Base-by-base conservation (phyloP, 169 alveolate species). In the Plasmodium berghei region DNA sequence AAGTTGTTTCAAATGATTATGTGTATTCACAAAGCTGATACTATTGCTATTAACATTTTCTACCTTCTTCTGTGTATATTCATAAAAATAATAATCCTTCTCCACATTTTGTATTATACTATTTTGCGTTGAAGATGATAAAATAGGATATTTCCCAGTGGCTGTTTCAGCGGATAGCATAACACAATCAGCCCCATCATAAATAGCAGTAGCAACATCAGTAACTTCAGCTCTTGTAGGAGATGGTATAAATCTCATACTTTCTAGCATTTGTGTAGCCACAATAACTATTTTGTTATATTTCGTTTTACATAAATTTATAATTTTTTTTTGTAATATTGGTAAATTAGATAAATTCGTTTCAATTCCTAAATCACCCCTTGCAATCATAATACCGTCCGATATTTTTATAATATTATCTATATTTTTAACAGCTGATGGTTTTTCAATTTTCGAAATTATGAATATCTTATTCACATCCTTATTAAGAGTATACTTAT, bases 201-300 rank as follows among this genome's bases (percentile, higher is more conserved):
- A 88, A 14, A 98, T 96, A 0, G 99, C 99, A 74, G 97, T 97
- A 73, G 99, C 99, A 42, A 98, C 99, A 93, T 98, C 99, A 9
- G 98, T 87, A 59, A 97, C 99, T 88, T 98, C 99, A 5, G 99
- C 99, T 90, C 99, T 94, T 18, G 99, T 98, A 20, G 99, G 99
- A 80, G 97, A 85, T 9, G 98, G 98, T 56, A 96, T 93, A 9
- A 93, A 92, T 59, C 97, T 96, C 99, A 98, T 98, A 59, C 98
- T 95, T 91, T 97, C 99, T 80, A 98, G 93, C 99, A 98, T 98
- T 91, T 98, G 99, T 10, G 99, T 98, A 26, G 99, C 99, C 40
- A 96, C 97, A 48, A 98, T 96, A 22, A 96, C 98, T 16, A 99
- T 99, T 77, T 97, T 97, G 24, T 98, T 93, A 67, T 97, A 95